Percentiles rank a stretch among this genome's conserved stretches.
Conservation (phyloP, 148 eudicot species). For the Talinum fruticosum region DNA sequence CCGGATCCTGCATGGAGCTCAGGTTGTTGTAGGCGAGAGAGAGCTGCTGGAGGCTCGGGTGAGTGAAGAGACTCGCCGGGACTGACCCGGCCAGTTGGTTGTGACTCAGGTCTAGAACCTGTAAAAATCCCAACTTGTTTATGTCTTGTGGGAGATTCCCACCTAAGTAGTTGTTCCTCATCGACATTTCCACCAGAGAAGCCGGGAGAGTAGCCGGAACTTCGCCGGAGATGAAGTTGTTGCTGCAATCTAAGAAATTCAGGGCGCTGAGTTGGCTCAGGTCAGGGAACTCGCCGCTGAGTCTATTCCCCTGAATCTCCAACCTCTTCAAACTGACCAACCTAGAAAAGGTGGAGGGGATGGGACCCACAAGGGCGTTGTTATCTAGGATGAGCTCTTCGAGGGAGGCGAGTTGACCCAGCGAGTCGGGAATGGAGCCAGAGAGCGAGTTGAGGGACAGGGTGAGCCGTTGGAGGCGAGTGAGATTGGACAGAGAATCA, state of each 20-base stretch:
- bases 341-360: slow-evolving; percentile 44
- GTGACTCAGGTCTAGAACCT: slow-evolving; percentile 79
- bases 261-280: slow-evolving; percentile 49
- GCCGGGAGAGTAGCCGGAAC: slow-evolving; percentile 48
- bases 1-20: slow-evolving; percentile 27
- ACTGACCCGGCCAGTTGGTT: slow-evolving; percentile 57
- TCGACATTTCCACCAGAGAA: slow-evolving; percentile 41
- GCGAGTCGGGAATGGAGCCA: slow-evolving; percentile 54
- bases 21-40: slow-evolving; percentile 36
- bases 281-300: slow-evolving; percentile 62
- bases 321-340: slow-evolving; percentile 45
- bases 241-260: slow-evolving; percentile 47
- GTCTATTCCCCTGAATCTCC: slow-evolving; percentile 55
- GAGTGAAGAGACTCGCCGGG: slow-evolving; percentile 59
- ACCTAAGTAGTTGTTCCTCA: slow-evolving; percentile 46
- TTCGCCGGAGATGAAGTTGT: slow-evolving; percentile 56
- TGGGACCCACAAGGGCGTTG: slow-evolving; percentile 44
- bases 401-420: slow-evolving; percentile 41
- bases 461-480: slow-evolving; percentile 41
- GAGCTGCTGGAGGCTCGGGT: slow-evolving; percentile 61
- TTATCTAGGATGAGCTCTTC: slow-evolving; percentile 59
- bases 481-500: slow-evolving; percentile 47
- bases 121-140: slow-evolving; percentile 31
- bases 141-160: slow-evolving; percentile 38
- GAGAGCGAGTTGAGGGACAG: slow-evolving; percentile 57